These are phyloP conservation scores for Nothophoma quercina DNA, from an alignment of 2,329 filamentous ascomycete species.

Conservation along the genomic window DNA sequence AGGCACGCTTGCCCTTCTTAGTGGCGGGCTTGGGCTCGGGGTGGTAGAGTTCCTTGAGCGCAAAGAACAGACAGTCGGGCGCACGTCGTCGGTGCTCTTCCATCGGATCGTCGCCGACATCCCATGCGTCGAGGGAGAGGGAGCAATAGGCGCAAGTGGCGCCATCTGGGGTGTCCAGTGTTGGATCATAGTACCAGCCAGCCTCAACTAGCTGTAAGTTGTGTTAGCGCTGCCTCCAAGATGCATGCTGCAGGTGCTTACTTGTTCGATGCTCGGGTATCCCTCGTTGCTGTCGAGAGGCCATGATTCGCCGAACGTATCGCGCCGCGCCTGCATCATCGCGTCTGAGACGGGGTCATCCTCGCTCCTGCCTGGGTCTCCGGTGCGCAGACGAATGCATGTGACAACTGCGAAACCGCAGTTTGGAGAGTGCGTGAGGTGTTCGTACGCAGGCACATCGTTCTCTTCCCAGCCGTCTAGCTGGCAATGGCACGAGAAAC, in stretches of 20 bases:
- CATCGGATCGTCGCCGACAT: slow-evolving; percentile 88
- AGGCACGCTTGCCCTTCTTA: slow-evolving; percentile 38
- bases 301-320: slow-evolving; percentile 86
- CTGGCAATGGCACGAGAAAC: slow-evolving; percentile 83
- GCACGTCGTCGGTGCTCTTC: slow-evolving; percentile 86
- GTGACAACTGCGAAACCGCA: slow-evolving; percentile 85
- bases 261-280: slow-evolving; percentile 68
- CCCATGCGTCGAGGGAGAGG: slow-evolving; percentile 91
- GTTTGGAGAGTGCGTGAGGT: slow-evolving; percentile 79
- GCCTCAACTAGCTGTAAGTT: slow-evolving; percentile 90
- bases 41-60: slow-evolving; percentile 66
- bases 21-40: slow-evolving; percentile 29
- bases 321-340: slow-evolving; percentile 78
- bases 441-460: slow-evolving; percentile 84
- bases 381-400: slow-evolving; percentile 64
- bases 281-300: slow-evolving; percentile 71
- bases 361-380: slow-evolving; percentile 68
- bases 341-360: slow-evolving; percentile 76
- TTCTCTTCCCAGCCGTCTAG: slow-evolving; percentile 91
- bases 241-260: slow-evolving; percentile 45
- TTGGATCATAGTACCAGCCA: slow-evolving; percentile 94
- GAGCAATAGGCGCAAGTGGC: slow-evolving; percentile 92
- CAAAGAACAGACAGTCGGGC: slow-evolving; percentile 83
- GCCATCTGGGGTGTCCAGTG: slow-evolving; percentile 82
- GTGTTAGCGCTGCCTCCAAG: slow-evolving; percentile 72